Conservation (phyloP, 2,329 filamentous ascomycete species). For the Paramyrothecium roridum region DNA sequence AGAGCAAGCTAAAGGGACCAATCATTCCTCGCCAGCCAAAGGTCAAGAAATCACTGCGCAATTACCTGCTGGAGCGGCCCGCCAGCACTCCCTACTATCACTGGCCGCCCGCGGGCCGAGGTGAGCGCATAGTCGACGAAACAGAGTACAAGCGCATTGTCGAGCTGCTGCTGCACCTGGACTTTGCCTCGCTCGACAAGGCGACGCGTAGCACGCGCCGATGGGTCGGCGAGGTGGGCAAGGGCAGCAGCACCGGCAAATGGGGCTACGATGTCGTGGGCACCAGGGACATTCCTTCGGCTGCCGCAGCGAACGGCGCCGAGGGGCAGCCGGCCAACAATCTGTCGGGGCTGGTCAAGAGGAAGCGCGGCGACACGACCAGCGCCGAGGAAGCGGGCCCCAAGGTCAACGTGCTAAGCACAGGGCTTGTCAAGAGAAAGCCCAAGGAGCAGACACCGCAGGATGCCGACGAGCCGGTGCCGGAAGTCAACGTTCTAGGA, state of each 20-base stretch:
- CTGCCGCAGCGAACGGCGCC: conserved; percentile 8
- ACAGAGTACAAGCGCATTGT: conserved; percentile 63
- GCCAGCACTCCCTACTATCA: conserved; percentile 59
- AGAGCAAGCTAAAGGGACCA: conserved; percentile 50
- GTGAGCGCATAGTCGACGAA: conserved; percentile 61
- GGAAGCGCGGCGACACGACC: conserved; percentile 34
- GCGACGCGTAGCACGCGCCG: conserved; percentile 62
- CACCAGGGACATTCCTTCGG: conserved; percentile 21
- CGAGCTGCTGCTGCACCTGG: conserved; percentile 68
- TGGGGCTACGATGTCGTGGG: conserved; percentile 55
- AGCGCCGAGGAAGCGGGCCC: conserved; percentile 11
- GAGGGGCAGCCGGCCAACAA: conserved; percentile 35
- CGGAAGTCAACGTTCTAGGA: conserved; percentile 43
- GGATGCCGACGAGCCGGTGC: conserved; percentile 5
- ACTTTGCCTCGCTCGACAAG: conserved; percentile 65
- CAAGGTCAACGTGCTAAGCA: conserved; percentile 44
- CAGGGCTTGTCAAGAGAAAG: conserved; percentile 52
- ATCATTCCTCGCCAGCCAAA: conserved; percentile 63
- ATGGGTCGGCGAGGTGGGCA: conserved; percentile 67
- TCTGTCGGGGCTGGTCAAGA: conserved; percentile 45
- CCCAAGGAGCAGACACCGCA: conserved; percentile 34
- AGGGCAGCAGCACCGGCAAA: conserved; percentile 33
- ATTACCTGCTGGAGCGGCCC: conserved; percentile 46
- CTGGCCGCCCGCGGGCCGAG: conserved; percentile 62
- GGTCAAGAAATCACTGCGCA: conserved; percentile 57